These are phyloP conservation scores for Echium plantagineum DNA, from an alignment of 257 asterid genomes.

Conservation along the genomic window DNA sequence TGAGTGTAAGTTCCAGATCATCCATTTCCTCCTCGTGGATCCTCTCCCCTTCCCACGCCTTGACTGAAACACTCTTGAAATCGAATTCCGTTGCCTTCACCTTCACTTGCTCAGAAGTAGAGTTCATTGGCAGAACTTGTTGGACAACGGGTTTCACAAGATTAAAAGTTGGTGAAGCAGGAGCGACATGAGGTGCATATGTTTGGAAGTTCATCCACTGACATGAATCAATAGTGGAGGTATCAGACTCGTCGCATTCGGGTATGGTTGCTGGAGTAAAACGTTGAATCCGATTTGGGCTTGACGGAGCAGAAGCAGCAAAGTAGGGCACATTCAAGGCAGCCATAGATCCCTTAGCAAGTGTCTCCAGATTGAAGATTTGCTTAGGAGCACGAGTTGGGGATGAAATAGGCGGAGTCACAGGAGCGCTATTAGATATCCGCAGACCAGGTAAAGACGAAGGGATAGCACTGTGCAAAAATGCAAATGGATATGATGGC, in stretches of 20 bases:
- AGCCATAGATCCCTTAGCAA: constrained; percentile 15
- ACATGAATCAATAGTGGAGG: background rate
- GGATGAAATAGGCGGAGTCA: background rate
- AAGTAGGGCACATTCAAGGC: constrained; percentile 16
- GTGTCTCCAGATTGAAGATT: constrained; percentile 9
- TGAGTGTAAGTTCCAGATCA: constrained; percentile 15
- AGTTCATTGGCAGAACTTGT: background rate
- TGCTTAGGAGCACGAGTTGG: background rate
- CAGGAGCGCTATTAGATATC: background rate
- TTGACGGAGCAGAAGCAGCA: constrained; percentile 21
- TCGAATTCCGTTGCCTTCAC: constrained; percentile 9
- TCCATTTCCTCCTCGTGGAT: constrained; percentile 16
- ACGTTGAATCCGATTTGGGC: constrained; percentile 11
- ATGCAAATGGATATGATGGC: constrained; percentile 15
- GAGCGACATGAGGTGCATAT: background rate
- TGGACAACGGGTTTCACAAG: constrained; percentile 13
- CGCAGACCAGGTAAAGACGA: background rate
- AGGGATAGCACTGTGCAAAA: constrained; percentile 7
- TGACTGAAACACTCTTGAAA: constrained; percentile 14
- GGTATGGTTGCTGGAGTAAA: background rate
- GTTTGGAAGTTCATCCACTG: background rate
- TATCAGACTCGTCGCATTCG: background rate
- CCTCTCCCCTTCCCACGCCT: constrained; percentile 22
- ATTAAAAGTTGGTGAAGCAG: constrained; percentile 9
- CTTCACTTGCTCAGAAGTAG: constrained; percentile 10